Base-by-base conservation (phyloP, 208 protist species). In the Kentomonas sorsogonicus region DNA sequence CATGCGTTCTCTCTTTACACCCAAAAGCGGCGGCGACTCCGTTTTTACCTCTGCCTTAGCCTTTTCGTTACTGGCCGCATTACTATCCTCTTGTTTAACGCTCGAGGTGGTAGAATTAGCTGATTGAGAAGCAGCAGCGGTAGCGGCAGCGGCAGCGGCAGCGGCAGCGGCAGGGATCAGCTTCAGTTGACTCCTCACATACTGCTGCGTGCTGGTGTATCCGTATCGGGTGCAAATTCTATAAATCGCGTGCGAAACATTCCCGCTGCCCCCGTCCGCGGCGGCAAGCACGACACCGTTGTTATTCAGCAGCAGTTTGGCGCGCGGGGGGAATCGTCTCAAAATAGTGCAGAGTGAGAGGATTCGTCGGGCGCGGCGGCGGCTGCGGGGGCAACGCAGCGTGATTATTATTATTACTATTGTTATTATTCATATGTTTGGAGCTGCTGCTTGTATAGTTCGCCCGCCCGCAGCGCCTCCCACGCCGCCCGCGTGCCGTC, bases 221-320 rank as follows among this genome's bases (percentile, higher is more conserved):
- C 94, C 93, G 43, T 97, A 70, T 7, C 68, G 73, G 29, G 85
- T 77, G 53, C n/a, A n/a, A n/a, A 99, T 96, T 69, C 95, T 91
- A 74, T 97, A 97, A 15, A 95, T 41, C 23, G 67, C 73, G 74
- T 99, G 97, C 63, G 97, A 75, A 20, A 77, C 62, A n/a, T n/a
- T n/a, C n/a, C n/a, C n/a, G n/a, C n/a, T n/a, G n/a, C 83, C 92
- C 40, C 91, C 94, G 73, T 99, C 98, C 34, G 86, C 72, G 13
- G 96, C 98, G 6, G 86, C 67, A 61, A 99, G 99, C 0, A 99
- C 67, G 71, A 96, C 98, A 2, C 98, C 98, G 16, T 61, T 82
- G 41, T 86, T 84, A 22, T 99, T 86, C 10, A 99, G 77, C 41
- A 63, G 82, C 48, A 99, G 72, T 9, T 74, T 59, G 16, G 65